phyloP scores from a whole-genome alignment of 306 rosid species.

The Pyrus bretschneideri region DNA sequence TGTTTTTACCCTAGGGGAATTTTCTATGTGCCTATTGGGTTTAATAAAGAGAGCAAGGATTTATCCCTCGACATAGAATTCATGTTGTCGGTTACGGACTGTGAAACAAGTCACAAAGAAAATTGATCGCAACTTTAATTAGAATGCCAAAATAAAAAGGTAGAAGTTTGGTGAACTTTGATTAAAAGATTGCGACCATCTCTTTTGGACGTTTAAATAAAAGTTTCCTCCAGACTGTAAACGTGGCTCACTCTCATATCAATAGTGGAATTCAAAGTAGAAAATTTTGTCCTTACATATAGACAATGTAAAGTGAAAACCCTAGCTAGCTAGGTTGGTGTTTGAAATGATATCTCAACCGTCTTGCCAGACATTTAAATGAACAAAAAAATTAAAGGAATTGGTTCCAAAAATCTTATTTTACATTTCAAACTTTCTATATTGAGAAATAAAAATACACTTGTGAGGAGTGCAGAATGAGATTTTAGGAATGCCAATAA shows the following conservation, averaged over 20 bases:
- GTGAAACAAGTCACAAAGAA: conserved; percentile 11
- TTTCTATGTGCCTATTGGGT: conserved; percentile 18
- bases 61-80: conserved; percentile 12
- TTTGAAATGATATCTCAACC: conserved; percentile 50
- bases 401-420: no score
- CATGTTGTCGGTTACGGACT: conserved; percentile 27
- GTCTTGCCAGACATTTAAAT: conserved; percentile 20
- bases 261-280: conserved; percentile 13
- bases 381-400: background rate
- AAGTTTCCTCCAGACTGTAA: conserved; percentile 19
- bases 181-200: conserved; percentile 1
- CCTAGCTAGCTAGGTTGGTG: conserved; percentile 12
- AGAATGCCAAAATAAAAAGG: conserved; percentile 5
- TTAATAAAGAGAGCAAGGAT: conserved; percentile 19
- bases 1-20: conserved; percentile 21
- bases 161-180: background rate
- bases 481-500: no score
- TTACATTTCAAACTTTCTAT: no score
- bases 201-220: conserved; percentile 9
- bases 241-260: conserved; percentile 24
- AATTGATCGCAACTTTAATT: background rate
- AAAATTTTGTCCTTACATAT: conserved; percentile 32
- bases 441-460: no score
- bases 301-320: background rate
- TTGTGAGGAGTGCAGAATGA: no score